phyloP scores from a whole-genome alignment of 2,329 filamentous ascomycete genomes.

The Claviceps arundinis region DNA sequence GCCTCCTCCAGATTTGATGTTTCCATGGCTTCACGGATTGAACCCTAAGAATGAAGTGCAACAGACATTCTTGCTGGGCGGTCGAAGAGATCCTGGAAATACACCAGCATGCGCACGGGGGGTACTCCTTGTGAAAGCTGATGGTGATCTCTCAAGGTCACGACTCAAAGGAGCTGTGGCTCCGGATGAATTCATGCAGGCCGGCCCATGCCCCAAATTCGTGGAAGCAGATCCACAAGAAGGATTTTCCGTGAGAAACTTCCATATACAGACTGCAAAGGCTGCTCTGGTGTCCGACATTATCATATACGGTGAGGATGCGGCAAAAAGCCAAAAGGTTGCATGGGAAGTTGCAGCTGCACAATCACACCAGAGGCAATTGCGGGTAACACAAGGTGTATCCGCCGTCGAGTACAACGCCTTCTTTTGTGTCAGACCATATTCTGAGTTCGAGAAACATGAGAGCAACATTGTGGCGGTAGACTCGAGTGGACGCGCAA shows the following conservation, averaged over 20 bases:
- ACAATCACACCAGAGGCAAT: constrained; percentile 61
- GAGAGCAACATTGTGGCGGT: constrained; percentile 61
- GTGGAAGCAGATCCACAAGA: constrained; percentile 74
- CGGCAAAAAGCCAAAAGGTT: constrained; percentile 46
- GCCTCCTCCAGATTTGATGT: constrained; percentile 73
- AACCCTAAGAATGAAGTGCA: constrained; percentile 84
- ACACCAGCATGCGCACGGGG: constrained; percentile 63
- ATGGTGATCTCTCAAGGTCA: constrained; percentile 59
- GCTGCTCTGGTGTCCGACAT: constrained; percentile 81
- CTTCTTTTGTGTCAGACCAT: constrained; percentile 56
- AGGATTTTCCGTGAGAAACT: constrained; percentile 92
- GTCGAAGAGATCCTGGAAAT: constrained; percentile 55
- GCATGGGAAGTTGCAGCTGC: constrained; percentile 59
- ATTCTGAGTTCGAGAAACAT: constrained; percentile 56
- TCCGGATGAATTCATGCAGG: constrained; percentile 63
- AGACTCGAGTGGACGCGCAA: constrained; percentile 56
- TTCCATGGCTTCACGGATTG: constrained; percentile 91
- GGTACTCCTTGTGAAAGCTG: constrained; percentile 78
- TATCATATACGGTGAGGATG: constrained; percentile 76
- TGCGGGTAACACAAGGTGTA: constrained; percentile 42
- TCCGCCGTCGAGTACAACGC: constrained; percentile 63
- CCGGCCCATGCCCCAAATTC: constrained; percentile 44
- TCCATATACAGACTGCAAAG: constrained; percentile 90
- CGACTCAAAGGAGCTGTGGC: constrained; percentile 80
- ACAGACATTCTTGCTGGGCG: constrained; percentile 73